Evolutionary conservation across 148 eudicot species (phyloP).

Genomic region (Silene latifolia): DNA sequence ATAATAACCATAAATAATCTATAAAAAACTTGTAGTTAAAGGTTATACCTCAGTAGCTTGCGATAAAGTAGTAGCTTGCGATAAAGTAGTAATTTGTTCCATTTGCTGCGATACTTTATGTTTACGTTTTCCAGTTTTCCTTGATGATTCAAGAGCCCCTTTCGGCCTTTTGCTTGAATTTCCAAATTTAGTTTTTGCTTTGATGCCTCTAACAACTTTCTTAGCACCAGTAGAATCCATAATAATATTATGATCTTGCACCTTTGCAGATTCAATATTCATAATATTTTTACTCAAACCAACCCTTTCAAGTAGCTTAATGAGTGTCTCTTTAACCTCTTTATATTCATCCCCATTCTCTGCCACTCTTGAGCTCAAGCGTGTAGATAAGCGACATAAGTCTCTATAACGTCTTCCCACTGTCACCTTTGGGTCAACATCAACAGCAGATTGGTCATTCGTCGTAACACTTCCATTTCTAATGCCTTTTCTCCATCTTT

Average conservation of each 20-base stretch:
- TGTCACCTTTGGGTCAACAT: background rate
- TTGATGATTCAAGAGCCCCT: background rate
- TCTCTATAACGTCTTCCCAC: background rate
- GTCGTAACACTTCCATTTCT: background rate
- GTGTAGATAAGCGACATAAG: background rate
- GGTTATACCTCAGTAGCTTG: background rate
- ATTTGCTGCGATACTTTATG: background rate
- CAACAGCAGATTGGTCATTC: background rate
- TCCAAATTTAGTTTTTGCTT: background rate
- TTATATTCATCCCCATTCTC: background rate
- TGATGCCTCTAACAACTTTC: background rate
- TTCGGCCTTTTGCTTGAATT: conserved; percentile 12
- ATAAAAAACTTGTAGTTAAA: background rate
- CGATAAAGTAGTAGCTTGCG: too few species aligned
- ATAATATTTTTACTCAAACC: too few species aligned
- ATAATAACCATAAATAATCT: background rate
- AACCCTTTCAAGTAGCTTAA: background rate
- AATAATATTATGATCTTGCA: too few species aligned
- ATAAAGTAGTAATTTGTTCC: background rate
- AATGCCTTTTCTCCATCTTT: background rate
- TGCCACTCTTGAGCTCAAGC: conserved; percentile 2
- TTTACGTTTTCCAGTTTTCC: background rate
- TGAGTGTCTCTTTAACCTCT: background rate
- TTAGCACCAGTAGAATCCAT: too few species aligned
- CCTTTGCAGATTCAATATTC: too few species aligned